Base-by-base conservation (phyloP, 805 yeast genomes). In the Yarrowia yakushimensis region DNA sequence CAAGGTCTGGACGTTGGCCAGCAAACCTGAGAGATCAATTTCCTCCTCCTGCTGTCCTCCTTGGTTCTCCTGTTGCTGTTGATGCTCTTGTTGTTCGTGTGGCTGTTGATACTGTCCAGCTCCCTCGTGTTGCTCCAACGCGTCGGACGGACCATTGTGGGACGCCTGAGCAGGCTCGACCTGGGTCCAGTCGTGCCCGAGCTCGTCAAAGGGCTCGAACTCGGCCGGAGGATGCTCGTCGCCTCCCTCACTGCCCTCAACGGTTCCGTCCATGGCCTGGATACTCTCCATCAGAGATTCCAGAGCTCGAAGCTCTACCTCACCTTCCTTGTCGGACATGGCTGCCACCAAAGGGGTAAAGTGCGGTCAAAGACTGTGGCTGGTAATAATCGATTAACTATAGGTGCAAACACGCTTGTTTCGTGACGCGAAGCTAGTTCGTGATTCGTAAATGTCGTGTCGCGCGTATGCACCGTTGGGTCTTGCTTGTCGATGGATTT, bases 401-500 rank as follows among this genome's bases (percentile, higher is more conserved):
- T 52, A 52, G 60, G 46, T 55, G 61, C 48, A 55, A 41, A 55
- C 46, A 28, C 48, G 48, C 61, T 37, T 28, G 46, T 39, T 17
- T 30, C 46, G 61, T 30, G 61, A 55, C 61, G 61, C 61, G 48
- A 55, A 55, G 55, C 55, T 48, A 48, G 55, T 48, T 48, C 55
- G 55, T 48, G 55, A 30, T 45, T 45, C 36, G 20, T 20, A 45
- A 45, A 45, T 48, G 48, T 55, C 48, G 61, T 55, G 46, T 39
- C 61, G 61, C 61, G 61, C 61, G 61, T 55, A 37, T 55, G 61
- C 61, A 55, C 61, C 48, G 46, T 39, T 52, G 59, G 42, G 42
- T 36, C 36, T 30, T 36, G 59, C 33, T 33, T 34, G 43, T 52
- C 43, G 59, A 52, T 52, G 59, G 59, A 52, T 52, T 52, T 52